Conservation (phyloP, 345 rosid species). For the Melaleuca alternifolia region DNA sequence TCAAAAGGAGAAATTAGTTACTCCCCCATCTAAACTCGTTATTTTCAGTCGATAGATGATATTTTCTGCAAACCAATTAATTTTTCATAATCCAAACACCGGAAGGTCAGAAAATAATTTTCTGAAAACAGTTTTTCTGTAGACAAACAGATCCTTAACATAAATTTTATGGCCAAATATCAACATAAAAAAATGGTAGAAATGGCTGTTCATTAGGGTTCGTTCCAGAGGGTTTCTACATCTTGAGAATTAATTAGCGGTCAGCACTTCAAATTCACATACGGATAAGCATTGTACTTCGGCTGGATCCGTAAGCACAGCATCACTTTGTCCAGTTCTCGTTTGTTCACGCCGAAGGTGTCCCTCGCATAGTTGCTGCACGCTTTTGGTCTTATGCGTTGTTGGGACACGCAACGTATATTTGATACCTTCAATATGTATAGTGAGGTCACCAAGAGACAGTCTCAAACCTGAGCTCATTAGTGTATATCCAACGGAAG, state of each 20-base stretch:
- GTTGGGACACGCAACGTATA: neutral
- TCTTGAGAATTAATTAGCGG: neutral
- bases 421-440: neutral
- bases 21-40: no score
- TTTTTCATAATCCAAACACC: neutral
- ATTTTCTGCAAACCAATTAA: accelerated
- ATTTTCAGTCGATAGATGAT: no score
- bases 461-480: neutral
- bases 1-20: no score
- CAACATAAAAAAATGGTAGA: neutral
- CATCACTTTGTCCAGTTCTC: neutral
- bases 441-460: neutral
- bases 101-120: neutral
- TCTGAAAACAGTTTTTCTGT: neutral
- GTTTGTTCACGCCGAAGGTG: neutral
- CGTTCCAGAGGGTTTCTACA: neutral
- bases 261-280: neutral
- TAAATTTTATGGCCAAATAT: neutral
- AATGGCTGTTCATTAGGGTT: neutral
- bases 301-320: neutral
- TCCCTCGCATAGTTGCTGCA: neutral
- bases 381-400: neutral
- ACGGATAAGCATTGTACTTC: neutral
- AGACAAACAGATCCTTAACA: neutral
- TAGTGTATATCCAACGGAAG: neutral